Evolutionary conservation across 805 yeast species (phyloP), one percentile per base, ranked within the genome.

Genomic region (Ogataea nonfermentans): DNA sequence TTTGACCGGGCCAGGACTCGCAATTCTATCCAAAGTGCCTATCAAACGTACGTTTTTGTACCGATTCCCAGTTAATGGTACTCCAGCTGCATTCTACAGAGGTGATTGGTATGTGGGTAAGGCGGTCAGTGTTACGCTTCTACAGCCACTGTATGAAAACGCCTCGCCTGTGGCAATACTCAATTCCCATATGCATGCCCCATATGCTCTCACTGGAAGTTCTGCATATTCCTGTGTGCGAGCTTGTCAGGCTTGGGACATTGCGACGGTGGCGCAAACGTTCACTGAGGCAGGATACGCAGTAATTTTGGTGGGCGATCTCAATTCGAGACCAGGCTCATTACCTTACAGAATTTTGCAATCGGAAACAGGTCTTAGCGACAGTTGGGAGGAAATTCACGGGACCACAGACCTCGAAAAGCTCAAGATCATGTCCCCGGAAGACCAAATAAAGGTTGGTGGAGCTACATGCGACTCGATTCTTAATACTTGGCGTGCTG

Each of bases 41-140:
- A 88, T 93, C 25, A 81, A 73, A 34, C 76, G 80, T 11, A 78
- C 96, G 0, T 85, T 84, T 56, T 62, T 93, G 32, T 84, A 85
- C 56, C 67, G 95, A 14, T 93, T 87, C 56, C 95, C 97, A 0
- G 76, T 93, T 46, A 93, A 91, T 60, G 99, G 99, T 2, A 70
- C 96, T 36, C 95, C 98, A 2, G 78, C 88, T 29, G 99, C 99
- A 0, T 82, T 93, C 48, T 83, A 78, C 67, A 68, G 98, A 43
- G 99, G 99, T 25, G 99, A 93, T 60, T 93, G 97, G 96, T 87
- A 77, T 50, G 99, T 93, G 15, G 99, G 99, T 7, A 93, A 93
- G 58, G 75, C 91, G 7, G 76, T 88, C 13, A 84, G 95, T 1
- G 78, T 88, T 3, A 84, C 95, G 0, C 61, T 78, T 4, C 65